phyloP scores from a whole-genome alignment of 306 rosid genomes.

The Canavalia ensiformis region DNA sequence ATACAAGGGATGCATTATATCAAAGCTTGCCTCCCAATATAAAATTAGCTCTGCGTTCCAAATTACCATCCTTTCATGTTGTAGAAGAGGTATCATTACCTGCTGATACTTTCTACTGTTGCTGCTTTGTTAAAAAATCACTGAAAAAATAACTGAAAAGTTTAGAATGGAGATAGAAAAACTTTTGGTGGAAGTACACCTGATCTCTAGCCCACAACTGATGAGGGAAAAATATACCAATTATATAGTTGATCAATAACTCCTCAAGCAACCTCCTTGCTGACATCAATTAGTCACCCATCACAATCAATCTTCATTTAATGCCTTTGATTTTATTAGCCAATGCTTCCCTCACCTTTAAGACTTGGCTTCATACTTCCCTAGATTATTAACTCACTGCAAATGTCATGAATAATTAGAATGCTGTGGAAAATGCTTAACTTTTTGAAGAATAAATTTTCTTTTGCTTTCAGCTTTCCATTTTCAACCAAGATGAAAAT shows the following conservation, averaged over 20 bases:
- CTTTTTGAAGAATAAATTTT: neutral
- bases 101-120: constrained; percentile 25
- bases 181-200: constrained; percentile 25
- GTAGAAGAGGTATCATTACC: constrained; percentile 68
- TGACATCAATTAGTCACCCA: constrained; percentile 6
- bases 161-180: constrained; percentile 32
- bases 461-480: constrained; percentile 37
- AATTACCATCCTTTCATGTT: constrained; percentile 61
- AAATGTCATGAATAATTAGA: neutral
- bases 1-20: constrained; percentile 75
- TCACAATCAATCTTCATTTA: neutral
- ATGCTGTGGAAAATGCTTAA: constrained; percentile 21
- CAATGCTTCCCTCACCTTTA: constrained; percentile 2
- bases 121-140: constrained; percentile 18
- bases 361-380: neutral
- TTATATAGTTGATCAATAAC: constrained; percentile 8
- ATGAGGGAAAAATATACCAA: neutral
- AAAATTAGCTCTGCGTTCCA: constrained; percentile 71
- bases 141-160: constrained; percentile 9
- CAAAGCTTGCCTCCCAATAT: constrained; percentile 82
- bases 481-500: constrained; percentile 34
- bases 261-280: constrained; percentile 16
- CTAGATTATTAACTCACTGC: neutral
- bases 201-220: constrained; percentile 14
- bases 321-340: constrained; percentile 29